A percentile compares a stretch with the other conserved stretches of the same genome.
These are phyloP conservation scores for Barbarea vulgaris DNA, from an alignment of 345 rosid genomes.

Conservation along the genomic window DNA sequence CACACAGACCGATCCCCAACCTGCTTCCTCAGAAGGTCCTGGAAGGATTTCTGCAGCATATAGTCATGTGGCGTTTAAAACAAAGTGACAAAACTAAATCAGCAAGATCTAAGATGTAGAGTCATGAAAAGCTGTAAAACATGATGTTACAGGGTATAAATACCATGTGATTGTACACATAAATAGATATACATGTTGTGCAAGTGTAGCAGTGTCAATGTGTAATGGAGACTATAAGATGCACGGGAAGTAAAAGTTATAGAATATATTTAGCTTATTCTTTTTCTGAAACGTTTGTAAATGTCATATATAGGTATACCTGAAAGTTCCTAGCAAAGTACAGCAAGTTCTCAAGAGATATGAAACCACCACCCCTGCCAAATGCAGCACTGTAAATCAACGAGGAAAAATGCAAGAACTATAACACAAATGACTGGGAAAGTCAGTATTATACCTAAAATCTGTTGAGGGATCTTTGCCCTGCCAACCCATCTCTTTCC, in stretches of 20 bases:
- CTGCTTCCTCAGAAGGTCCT: constrained; percentile 85
- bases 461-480: constrained; percentile 99
- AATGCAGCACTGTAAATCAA: constrained; percentile 36
- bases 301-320: constrained; percentile 44
- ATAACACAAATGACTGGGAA: constrained; percentile 4
- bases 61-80: not conserved
- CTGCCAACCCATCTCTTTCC: constrained; percentile 99
- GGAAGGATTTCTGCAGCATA: constrained; percentile 75
- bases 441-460: constrained; percentile 63
- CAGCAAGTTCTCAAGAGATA: constrained; percentile 93
- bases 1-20: constrained; percentile 94
- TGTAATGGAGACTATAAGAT: not conserved
- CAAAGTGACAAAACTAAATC: not conserved
- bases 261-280: not conserved
- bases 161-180: not conserved
- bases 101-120: not conserved
- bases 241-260: not conserved
- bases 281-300: not conserved
- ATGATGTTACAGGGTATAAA: not conserved
- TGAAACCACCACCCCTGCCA: constrained; percentile 98
- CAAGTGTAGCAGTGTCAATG: not conserved
- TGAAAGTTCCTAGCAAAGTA: constrained; percentile 85
- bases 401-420: constrained; percentile 1
- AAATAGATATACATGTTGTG: not conserved
- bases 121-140: constrained; percentile 2